A percentile compares a stretch with the other conserved stretches of the same genome.
Evolutionary conservation across 1,284 basidiomycete species (phyloP).

Genomic region (Xanthoconium separans): DNA sequence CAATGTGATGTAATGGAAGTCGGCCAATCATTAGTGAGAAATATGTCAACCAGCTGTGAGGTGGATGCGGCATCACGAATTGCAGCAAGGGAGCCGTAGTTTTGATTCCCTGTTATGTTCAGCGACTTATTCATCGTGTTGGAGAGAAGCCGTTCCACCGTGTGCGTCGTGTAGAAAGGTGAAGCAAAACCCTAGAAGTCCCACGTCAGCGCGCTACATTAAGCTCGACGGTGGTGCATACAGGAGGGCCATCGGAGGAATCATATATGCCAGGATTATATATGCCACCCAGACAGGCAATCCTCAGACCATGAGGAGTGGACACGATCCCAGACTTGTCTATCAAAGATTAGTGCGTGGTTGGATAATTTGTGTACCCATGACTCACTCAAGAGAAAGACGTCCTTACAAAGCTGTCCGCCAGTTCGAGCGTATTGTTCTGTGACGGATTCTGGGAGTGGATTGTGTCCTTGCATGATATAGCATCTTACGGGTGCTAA

Average conservation of each 20-base stretch:
- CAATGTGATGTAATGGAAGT: slow-evolving; percentile 67
- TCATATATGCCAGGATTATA: slow-evolving; percentile 65
- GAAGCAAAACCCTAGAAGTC: slow-evolving; percentile 61
- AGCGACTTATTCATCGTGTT: slow-evolving; percentile 56
- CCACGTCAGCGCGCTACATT: slow-evolving; percentile 2
- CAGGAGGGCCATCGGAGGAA: slow-evolving; percentile 58
- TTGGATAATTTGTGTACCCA: neutral
- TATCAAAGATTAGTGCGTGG: slow-evolving; percentile 32
- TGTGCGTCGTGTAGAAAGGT: slow-evolving; percentile 68
- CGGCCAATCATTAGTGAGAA: slow-evolving; percentile 83
- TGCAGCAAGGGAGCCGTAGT: slow-evolving; percentile 65
- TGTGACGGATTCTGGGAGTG: slow-evolving; percentile 70
- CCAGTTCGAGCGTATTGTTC: slow-evolving; percentile 73
- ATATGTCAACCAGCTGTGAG: slow-evolving; percentile 75
- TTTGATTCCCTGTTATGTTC: slow-evolving; percentile 36
- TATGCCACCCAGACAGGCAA: slow-evolving; percentile 81
- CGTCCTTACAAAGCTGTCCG: slow-evolving; percentile 77
- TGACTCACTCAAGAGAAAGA: slow-evolving; percentile 79
- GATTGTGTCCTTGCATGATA: slow-evolving; percentile 82
- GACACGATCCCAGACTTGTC: slow-evolving; percentile 83
- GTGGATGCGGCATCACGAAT: slow-evolving; percentile 59
- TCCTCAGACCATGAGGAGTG: slow-evolving; percentile 80
- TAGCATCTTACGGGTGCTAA: slow-evolving; percentile 88
- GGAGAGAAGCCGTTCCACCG: slow-evolving; percentile 69
- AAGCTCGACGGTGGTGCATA: slow-evolving; percentile 33